These are phyloP conservation scores for Torulaspora franciscae DNA, from an alignment of 805 yeast genomes.

Conservation along the genomic window DNA sequence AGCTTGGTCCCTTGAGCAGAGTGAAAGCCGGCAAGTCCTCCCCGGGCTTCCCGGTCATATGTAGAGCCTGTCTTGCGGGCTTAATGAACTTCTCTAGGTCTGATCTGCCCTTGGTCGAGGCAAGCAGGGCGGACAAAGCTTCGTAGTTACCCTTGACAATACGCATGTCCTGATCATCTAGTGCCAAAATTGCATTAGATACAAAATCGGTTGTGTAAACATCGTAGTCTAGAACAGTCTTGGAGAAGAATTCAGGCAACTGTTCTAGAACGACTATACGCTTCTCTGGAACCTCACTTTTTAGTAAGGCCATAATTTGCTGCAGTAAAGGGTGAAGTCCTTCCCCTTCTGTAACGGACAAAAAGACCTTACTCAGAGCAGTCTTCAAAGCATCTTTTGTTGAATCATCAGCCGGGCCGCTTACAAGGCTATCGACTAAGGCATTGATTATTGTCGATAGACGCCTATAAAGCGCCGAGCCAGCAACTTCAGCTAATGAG, in stretches of 20 bases:
- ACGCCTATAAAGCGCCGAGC: constrained; percentile 68
- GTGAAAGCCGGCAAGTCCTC: constrained; percentile 68
- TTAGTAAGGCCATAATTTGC: constrained; percentile 68
- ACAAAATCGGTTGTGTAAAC: constrained; percentile 73
- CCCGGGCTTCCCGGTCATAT: constrained; percentile 55
- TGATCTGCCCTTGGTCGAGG: constrained; percentile 63
- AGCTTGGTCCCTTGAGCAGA: constrained; percentile 76
- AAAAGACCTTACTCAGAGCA: constrained; percentile 63
- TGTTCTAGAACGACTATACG: constrained; percentile 62
- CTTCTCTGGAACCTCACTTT: constrained; percentile 64
- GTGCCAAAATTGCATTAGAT: constrained; percentile 57
- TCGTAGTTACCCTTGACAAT: constrained; percentile 63
- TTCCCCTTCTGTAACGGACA: constrained; percentile 68
- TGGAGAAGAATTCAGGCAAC: constrained; percentile 64
- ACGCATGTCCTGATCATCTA: constrained; percentile 62
- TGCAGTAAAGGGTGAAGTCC: constrained; percentile 84
- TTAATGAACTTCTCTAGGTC: constrained; percentile 69
- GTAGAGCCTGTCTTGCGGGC: constrained; percentile 74
- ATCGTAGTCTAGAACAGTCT: constrained; percentile 63
- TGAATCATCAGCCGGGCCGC: constrained; percentile 37
- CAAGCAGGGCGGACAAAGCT: constrained; percentile 60
- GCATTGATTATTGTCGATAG: constrained; percentile 70
- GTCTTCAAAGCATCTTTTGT: constrained; percentile 40
- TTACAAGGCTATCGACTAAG: constrained; percentile 55
- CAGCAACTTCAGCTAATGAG: constrained; percentile 85